A percentile compares a stretch with the other conserved stretches of the same genome.
Evolutionary conservation across 768 basidiomycete species (phyloP).

Genomic region (Leucocoprinus birnbaumii): DNA sequence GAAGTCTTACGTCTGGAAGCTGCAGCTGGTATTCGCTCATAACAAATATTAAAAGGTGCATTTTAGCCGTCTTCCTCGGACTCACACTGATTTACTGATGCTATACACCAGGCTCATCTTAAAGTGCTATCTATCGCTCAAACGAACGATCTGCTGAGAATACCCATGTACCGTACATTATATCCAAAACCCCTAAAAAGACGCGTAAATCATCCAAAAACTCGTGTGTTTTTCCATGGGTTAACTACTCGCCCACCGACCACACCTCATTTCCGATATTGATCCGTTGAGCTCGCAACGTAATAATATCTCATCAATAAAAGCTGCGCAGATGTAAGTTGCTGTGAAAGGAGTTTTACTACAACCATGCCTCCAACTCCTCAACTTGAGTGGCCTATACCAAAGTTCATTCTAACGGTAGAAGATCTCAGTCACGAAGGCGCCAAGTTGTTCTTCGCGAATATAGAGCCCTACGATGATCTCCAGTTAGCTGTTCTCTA

Average conservation of each 20-base stretch:
- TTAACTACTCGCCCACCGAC: no score
- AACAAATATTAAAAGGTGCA: neutral
- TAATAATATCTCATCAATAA: neutral
- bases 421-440: conserved; percentile 63
- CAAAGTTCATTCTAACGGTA: conserved; percentile 50
- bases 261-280: neutral
- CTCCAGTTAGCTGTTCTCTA: conserved; percentile 46
- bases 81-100: no score
- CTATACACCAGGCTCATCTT: no score
- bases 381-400: conserved; percentile 44
- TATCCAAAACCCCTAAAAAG: neutral
- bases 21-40: conserved; percentile 52
- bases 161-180: neutral
- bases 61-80: no score
- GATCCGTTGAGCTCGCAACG: neutral
- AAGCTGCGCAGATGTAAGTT: no score
- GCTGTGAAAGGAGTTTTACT: no score
- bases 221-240: no score
- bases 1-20: conserved; percentile 71
- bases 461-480: conserved; percentile 39
- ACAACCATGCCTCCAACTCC: conserved; percentile 21
- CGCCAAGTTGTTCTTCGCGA: conserved; percentile 49
- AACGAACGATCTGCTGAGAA: no score
- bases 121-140: no score
- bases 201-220: neutral